Percentiles rank a stretch among this genome's conserved stretches.
These are phyloP conservation scores for Pascua sp. DNA, from an alignment of 1,284 basidiomycete genomes.

Conservation along the genomic window DNA sequence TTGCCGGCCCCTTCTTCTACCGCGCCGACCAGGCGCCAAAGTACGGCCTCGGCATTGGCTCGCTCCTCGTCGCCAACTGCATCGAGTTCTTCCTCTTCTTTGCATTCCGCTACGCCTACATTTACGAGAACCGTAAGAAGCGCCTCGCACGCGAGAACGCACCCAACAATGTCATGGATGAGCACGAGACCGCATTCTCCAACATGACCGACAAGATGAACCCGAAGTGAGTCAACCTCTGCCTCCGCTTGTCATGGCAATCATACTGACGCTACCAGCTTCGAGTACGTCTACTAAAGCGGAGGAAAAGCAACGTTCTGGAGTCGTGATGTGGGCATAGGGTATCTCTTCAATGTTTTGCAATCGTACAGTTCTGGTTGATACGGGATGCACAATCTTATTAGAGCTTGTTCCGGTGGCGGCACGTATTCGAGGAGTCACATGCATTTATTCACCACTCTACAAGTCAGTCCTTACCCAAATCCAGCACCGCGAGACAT, in stretches of 20 bases:
- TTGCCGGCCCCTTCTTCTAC: constrained; percentile 52
- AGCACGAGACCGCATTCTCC: constrained; percentile 37
- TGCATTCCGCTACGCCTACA: constrained; percentile 49
- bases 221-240: constrained; percentile 25
- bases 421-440: too few relatives aligned
- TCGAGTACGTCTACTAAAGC: constrained; percentile 14
- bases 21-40: constrained; percentile 45
- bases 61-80: constrained; percentile 47
- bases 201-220: constrained; percentile 49
- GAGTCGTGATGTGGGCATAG: too few relatives aligned
- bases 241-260: background rate
- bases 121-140: constrained; percentile 48
- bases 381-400: too few relatives aligned
- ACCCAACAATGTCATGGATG: constrained; percentile 2
- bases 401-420: too few relatives aligned
- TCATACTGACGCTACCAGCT: constrained; percentile 2
- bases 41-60: constrained; percentile 52
- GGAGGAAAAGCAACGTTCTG: too few relatives aligned
- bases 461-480: too few relatives aligned
- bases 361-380: too few relatives aligned
- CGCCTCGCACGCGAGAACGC: constrained; percentile 30
- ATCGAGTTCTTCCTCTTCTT: constrained; percentile 49
- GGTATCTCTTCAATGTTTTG: too few relatives aligned
- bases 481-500: too few relatives aligned
- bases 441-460: too few relatives aligned